Evolutionary conservation across 176 grass and related monocot species (phyloP), one percentile per base, ranked within the genome.

Genomic region (Rhynchospora breviuscula): DNA sequence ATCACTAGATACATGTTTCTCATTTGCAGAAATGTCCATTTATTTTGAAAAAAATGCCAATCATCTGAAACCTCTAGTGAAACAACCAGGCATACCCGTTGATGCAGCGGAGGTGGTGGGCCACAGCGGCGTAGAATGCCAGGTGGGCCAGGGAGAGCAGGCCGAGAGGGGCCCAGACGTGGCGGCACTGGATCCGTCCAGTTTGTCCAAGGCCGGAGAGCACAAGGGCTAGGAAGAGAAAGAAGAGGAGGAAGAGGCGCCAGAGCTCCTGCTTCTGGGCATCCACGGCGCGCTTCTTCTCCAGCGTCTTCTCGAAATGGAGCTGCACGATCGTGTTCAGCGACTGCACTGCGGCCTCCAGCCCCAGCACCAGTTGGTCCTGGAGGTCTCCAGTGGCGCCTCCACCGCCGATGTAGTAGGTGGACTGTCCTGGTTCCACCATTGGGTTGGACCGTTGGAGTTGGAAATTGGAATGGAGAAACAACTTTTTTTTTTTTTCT

Each of bases 201-300:
- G 86, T 85, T 5, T 82, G 48, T 6, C 85, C 59, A 46, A 94
- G 85, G 66, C 80, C 84, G 14, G 88, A 86, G 68, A 94, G 88
- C 13, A 89, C 43, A 70, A 98, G 13, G 2, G 92, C 88, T 0
- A 98, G 90, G 87, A 98, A 87, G 63, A 98, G 86, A 87, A 98
- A 91, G 95, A 98, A 94, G 90, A 88, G 78, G 3, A 94, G 84
- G 92, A 94, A 93, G 81, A 98, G 92, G 29, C 95, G 95, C 92
- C 92, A 98, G 4, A 98, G 86, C 90, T 98, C 95, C 92, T 98
- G 93, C 86, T 94, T 94, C 90, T 98, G 95, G 68, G 84, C 87
- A 83, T 98, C 95, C 9, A 93, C 89, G 44, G 79, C 73, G 11
- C 95, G 95, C 85, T 98, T 98, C 95, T 91, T 98, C 89, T 93